Conservation (phyloP, 2,329 filamentous ascomycete species). For the Alternaria novae-zelandiae region DNA sequence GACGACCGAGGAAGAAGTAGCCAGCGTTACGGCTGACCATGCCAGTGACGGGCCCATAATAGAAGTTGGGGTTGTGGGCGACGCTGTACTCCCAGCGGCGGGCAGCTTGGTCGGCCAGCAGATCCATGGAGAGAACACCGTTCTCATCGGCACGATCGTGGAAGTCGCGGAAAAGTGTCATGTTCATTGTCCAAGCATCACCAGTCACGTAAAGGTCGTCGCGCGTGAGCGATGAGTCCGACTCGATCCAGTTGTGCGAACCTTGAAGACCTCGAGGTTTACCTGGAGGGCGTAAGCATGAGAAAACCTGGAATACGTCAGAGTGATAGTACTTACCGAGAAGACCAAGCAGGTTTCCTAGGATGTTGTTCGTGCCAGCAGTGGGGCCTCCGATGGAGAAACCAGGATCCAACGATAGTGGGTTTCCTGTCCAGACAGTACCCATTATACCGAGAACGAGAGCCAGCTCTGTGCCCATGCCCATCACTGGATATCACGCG, state of each 20-base stretch:
- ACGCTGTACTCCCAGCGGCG: slow-evolving; percentile 57
- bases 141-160: slow-evolving; percentile 41
- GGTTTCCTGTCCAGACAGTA: slow-evolving; percentile 58
- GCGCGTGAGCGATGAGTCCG: slow-evolving; percentile 50
- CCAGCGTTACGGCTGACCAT: slow-evolving; percentile 58
- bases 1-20: slow-evolving; percentile 32
- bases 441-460: slow-evolving; percentile 53
- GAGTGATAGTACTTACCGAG: slow-evolving; percentile 43
- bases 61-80: slow-evolving; percentile 61
- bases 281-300: slow-evolving; percentile 38
- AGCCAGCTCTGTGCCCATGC: slow-evolving; percentile 54
- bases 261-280: slow-evolving; percentile 51
- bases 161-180: slow-evolving; percentile 54
- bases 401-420: slow-evolving; percentile 56
- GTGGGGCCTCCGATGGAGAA: slow-evolving; percentile 58
- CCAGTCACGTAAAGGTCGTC: slow-evolving; percentile 53
- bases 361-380: slow-evolving; percentile 46
- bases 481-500: slow-evolving; percentile 42
- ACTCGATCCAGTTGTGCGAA: slow-evolving; percentile 56
- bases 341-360: slow-evolving; percentile 53
- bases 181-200: slow-evolving; percentile 51
- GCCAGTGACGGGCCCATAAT: slow-evolving; percentile 61
- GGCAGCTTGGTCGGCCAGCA: slow-evolving; percentile 33
- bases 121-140: slow-evolving; percentile 22
- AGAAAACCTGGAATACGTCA: slow-evolving; percentile 13